Percentiles rank a stretch among this genome's conserved stretches.
Evolutionary conservation across 768 basidiomycete genomes (phyloP).

Genomic region (Clavaria fumosa): DNA sequence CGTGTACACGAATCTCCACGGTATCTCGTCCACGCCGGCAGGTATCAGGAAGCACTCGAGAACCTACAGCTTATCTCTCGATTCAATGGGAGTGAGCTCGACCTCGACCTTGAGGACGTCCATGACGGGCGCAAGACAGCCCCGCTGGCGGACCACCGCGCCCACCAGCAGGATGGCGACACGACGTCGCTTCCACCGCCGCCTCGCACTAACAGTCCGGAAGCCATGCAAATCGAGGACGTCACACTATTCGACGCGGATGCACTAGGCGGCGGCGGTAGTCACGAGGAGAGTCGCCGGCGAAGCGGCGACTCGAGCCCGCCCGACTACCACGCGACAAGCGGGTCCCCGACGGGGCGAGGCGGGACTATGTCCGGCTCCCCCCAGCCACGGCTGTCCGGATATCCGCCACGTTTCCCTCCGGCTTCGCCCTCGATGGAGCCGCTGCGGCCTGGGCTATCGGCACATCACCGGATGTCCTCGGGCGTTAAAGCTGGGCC

Average conservation of each 20-base stretch:
- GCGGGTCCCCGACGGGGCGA: background rate
- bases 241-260: background rate
- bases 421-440: slow-evolving; percentile 7
- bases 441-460: background rate
- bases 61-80: slow-evolving; percentile 71
- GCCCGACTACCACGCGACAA: background rate
- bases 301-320: background rate
- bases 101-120: slow-evolving; percentile 60
- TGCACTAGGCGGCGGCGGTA: too few relatives aligned
- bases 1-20: slow-evolving; percentile 88
- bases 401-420: slow-evolving; percentile 21
- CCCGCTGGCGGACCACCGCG: background rate
- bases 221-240: background rate
- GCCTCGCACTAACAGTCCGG: background rate
- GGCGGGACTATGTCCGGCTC: background rate
- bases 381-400: slow-evolving; percentile 7
- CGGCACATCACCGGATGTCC: slow-evolving; percentile 15
- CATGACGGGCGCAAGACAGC: slow-evolving; percentile 19
- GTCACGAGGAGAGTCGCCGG: background rate
- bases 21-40: slow-evolving; percentile 80
- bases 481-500: slow-evolving; percentile 28
- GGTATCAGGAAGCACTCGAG: slow-evolving; percentile 70
- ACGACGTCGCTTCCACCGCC: background rate
- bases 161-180: background rate
- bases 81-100: slow-evolving; percentile 67